Percentiles rank a stretch among this genome's conserved stretches.
Evolutionary conservation across 2,329 filamentous ascomycete species (phyloP).

Genomic region (Penicillium sp.): DNA sequence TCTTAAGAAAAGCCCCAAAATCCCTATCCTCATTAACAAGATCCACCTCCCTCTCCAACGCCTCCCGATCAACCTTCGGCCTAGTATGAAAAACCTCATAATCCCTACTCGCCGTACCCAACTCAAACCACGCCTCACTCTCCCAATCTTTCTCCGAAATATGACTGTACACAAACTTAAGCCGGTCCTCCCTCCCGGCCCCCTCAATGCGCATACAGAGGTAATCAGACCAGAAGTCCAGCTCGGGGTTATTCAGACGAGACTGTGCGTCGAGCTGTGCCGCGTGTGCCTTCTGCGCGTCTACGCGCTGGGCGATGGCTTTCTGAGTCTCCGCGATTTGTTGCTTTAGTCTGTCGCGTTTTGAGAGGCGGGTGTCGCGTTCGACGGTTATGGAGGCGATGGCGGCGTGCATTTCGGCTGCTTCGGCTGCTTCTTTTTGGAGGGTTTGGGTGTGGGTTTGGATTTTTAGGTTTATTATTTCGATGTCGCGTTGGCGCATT

Average conservation of each 20-base stretch:
- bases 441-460: constrained; percentile 60
- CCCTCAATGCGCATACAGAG: constrained; percentile 89
- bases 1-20: constrained; percentile 64
- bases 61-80: constrained; percentile 64
- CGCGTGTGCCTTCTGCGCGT: constrained; percentile 57
- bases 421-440: constrained; percentile 64
- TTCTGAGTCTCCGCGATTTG: constrained; percentile 58
- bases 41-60: constrained; percentile 60
- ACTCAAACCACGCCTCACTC: constrained; percentile 89
- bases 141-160: constrained; percentile 87
- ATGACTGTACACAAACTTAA: constrained; percentile 90
- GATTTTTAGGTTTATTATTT: constrained; percentile 67
- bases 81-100: constrained; percentile 82
- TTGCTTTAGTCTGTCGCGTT: constrained; percentile 59
- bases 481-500: constrained; percentile 84
- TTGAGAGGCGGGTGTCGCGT: constrained; percentile 58
- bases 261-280: constrained; percentile 80
- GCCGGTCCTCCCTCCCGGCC: constrained; percentile 76
- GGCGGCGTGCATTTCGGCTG: constrained; percentile 64
- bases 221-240: constrained; percentile 95
- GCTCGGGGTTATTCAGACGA: constrained; percentile 86
- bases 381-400: constrained; percentile 61
- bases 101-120: constrained; percentile 78
- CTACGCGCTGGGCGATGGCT: constrained; percentile 49
- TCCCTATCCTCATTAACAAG: constrained; percentile 64